Base-by-base conservation (phyloP, 345 rosid genomes). In the Ceriops decandra region DNA sequence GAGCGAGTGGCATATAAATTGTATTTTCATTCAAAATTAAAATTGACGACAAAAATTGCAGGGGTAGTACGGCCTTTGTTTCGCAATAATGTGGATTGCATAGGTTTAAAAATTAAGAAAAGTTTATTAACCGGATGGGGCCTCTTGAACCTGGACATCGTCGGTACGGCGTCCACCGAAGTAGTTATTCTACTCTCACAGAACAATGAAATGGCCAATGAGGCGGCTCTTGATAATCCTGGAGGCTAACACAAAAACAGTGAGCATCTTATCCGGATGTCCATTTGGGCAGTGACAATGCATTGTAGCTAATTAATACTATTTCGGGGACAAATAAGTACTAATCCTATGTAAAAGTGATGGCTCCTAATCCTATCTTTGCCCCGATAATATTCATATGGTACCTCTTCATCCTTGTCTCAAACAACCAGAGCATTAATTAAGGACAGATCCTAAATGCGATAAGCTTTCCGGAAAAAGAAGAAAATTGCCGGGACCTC, bases 181-280 rank as follows among this genome's bases (percentile, higher is more conserved):
- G 19, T 42, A 42, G 49, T 42, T 42, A 2, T 13, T 13, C 5
- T 42, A 15, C 19, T 0, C 19, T 13, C 5, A 2, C 1, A 42
- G 17, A 42, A 42, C 49, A 42, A 13, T 15, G 49, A 54, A 54
- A 2, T 22, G 30, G 22, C 58, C 8, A 22, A 54, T 22, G 6
- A 22, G 58, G 15, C 28, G 9, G 58, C 24, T 54, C 59, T 54
- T 54, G 5, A 9, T 22, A 10, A 2, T 54, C 16, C 16, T 54
- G 24, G 24, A 54, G 16, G 58, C 28, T n/a, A 22, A 4, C 27
- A 33, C 32, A 59, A 0, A 26, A n/a, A n/a, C 32, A 19, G 32
- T 46, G 51, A 70, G 64, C 51, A 22, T 63, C 33, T 21, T 63
- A 63, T 63, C 68, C 57, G 4, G 15, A 47, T 32, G 24, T 31